Evolutionary conservation across 768 basidiomycete species (phyloP).

Genomic region (Mycena maculata): DNA sequence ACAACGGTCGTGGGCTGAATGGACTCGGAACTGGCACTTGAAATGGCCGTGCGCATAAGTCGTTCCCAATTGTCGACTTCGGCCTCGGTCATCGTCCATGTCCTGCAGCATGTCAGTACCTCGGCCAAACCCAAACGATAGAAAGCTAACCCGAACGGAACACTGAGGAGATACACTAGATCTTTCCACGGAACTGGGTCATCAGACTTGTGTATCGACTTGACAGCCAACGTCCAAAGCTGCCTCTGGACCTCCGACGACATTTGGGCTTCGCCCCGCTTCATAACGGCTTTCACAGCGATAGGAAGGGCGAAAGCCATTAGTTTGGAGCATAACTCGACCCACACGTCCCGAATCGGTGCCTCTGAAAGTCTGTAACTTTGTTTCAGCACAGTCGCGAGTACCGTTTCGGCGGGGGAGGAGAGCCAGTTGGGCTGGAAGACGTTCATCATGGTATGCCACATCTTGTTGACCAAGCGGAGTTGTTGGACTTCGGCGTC

Average conservation of each 20-base stretch:
- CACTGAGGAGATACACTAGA: slow-evolving; percentile 55
- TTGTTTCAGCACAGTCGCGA: slow-evolving; percentile 57
- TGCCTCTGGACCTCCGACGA: slow-evolving; percentile 50
- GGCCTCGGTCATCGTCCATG: slow-evolving; percentile 55
- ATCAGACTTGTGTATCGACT: slow-evolving; percentile 42
- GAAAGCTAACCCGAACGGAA: slow-evolving; percentile 59
- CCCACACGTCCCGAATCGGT: slow-evolving; percentile 58
- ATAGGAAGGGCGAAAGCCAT: slow-evolving; percentile 55
- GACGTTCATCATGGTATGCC: slow-evolving; percentile 62
- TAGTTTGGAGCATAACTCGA: slow-evolving; percentile 59
- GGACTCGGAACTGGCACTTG: slow-evolving; percentile 38
- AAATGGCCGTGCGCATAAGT: slow-evolving; percentile 48
- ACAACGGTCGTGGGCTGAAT: slow-evolving; percentile 39
- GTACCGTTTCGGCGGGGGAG: slow-evolving; percentile 57
- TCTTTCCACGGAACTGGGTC: slow-evolving; percentile 51
- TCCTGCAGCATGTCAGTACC: slow-evolving; percentile 44
- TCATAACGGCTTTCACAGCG: slow-evolving; percentile 47
- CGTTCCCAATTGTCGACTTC: slow-evolving; percentile 59
- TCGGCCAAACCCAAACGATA: background rate
- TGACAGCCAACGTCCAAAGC: slow-evolving; percentile 62
- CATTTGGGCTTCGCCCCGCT: slow-evolving; percentile 42
- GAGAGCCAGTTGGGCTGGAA: slow-evolving; percentile 56
- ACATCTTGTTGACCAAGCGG: slow-evolving; percentile 57
- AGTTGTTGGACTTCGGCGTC: slow-evolving; percentile 52
- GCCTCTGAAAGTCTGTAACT: slow-evolving; percentile 54